Evolutionary conservation across 768 basidiomycete genomes (phyloP).

Genomic region (Tylopilus sp.): DNA sequence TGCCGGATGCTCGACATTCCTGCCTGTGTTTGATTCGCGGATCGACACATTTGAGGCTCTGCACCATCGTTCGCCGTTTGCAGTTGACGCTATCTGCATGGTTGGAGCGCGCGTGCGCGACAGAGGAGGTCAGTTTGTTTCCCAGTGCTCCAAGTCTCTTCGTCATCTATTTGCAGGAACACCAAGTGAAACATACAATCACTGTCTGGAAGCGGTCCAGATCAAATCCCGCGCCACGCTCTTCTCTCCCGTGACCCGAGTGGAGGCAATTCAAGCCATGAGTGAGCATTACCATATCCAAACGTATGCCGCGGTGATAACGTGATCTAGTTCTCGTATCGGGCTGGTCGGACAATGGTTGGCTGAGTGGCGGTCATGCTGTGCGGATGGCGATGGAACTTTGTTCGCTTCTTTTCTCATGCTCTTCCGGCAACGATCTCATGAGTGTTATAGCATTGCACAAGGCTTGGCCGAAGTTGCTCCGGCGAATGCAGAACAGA

Average conservation of each 20-base stretch:
- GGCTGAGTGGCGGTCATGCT: constrained; percentile 94
- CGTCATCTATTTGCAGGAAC: constrained; percentile 44
- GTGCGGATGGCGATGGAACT: constrained; percentile 95
- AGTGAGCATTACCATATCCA: constrained; percentile 46
- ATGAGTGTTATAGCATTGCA: constrained; percentile 62
- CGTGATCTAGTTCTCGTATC: constrained; percentile 69
- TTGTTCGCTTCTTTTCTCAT: constrained; percentile 45
- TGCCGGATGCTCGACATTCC: constrained; percentile 86
- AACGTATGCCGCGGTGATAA: constrained; percentile 1
- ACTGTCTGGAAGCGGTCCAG: constrained; percentile 82
- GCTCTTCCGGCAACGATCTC: constrained; percentile 1
- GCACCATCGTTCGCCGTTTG: constrained; percentile 88
- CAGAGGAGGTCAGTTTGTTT: constrained; percentile 64
- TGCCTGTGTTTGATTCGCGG: constrained; percentile 80
- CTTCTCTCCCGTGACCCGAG: constrained; percentile 79
- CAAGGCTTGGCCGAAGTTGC: constrained; percentile 83
- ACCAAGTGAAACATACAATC: constrained; percentile 68
- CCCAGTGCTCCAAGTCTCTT: neutral
- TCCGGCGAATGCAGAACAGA: constrained; percentile 71
- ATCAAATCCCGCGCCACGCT: constrained; percentile 80
- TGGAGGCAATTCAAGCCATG: constrained; percentile 92
- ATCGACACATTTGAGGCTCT: constrained; percentile 86
- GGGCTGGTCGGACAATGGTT: constrained; percentile 95
- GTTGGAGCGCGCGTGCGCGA: constrained; percentile 88
- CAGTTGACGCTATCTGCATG: constrained; percentile 90